Percentiles rank a stretch among this genome's conserved stretches.
phyloP scores from a whole-genome alignment of 768 basidiomycete genomes.

The Boletus coccyginus region DNA sequence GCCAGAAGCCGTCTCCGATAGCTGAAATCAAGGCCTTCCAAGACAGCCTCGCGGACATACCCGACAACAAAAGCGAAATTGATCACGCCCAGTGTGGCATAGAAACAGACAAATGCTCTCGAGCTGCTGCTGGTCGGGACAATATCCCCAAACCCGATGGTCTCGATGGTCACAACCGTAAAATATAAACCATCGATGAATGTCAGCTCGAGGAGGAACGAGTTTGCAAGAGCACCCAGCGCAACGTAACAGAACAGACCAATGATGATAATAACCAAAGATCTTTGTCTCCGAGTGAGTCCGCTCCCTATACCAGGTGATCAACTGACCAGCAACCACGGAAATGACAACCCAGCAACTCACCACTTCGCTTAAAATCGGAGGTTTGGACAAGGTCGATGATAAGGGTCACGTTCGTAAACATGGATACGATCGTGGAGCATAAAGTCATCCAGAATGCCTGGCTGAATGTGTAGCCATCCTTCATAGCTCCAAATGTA shows the following conservation, averaged over 20 bases:
- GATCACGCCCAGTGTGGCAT: conserved; percentile 58
- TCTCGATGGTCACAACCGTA: conserved; percentile 70
- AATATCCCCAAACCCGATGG: conserved; percentile 75
- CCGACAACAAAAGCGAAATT: conserved; percentile 63
- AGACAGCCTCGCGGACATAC: conserved; percentile 64
- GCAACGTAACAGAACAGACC: conserved; percentile 70
- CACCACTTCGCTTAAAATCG: conserved; percentile 65
- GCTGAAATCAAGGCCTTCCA: conserved; percentile 69
- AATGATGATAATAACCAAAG: conserved; percentile 78
- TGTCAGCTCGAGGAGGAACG: conserved; percentile 46
- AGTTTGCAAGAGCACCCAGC: conserved; percentile 61
- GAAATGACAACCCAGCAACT: conserved; percentile 9
- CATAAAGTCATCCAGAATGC: conserved; percentile 79
- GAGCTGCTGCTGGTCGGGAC: conserved; percentile 47
- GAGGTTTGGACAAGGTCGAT: conserved; percentile 56
- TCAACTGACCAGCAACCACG: not conserved
- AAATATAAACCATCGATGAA: conserved; percentile 82
- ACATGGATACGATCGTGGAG: conserved; percentile 62
- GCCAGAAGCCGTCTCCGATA: conserved; percentile 54
- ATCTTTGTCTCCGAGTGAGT: conserved; percentile 74
- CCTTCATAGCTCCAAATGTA: conserved; percentile 59
- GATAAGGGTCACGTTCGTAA: conserved; percentile 67
- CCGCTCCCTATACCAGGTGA: conserved; percentile 58
- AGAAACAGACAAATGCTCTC: conserved; percentile 59
- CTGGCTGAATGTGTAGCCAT: conserved; percentile 68